phyloP scores from a whole-genome alignment of 371 early-diverging fungal genomes.

The Mucor mucedo region DNA sequence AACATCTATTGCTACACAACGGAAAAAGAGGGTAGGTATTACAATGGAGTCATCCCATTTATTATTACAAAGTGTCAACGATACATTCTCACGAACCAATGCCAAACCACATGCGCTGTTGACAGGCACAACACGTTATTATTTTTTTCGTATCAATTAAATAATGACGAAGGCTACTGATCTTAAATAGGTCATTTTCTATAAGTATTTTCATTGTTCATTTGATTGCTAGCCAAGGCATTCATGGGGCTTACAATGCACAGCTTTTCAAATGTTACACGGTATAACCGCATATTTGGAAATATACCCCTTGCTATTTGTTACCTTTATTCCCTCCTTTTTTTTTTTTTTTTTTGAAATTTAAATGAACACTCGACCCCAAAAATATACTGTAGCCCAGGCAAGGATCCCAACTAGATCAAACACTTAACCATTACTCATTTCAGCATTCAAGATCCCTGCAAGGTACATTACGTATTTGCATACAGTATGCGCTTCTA shows the following conservation, averaged over 20 bases:
- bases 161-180: too few species aligned
- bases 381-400: conserved; percentile 5
- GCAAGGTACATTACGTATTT: conserved; percentile 63
- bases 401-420: not conserved
- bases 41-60: conserved; percentile 1
- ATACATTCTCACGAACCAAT: not conserved
- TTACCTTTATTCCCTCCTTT: not conserved
- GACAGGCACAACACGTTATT: too few species aligned
- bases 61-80: not conserved
- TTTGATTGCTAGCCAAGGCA: too few species aligned
- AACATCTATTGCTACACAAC: not conserved
- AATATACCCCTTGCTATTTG: not conserved
- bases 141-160: too few species aligned
- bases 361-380: not conserved
- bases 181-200: too few species aligned
- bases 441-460: conserved; percentile 43
- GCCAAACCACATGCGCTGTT: too few species aligned
- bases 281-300: not conserved
- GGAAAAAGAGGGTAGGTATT: not conserved
- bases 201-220: too few species aligned
- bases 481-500: conserved; percentile 65
- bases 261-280: too few species aligned
- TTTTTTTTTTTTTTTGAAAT: not conserved
- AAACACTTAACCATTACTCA: not conserved
- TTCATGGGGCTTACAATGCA: too few species aligned